Base-by-base conservation (phyloP, 2,329 filamentous ascomycete genomes). In the Drechslera avenae region DNA sequence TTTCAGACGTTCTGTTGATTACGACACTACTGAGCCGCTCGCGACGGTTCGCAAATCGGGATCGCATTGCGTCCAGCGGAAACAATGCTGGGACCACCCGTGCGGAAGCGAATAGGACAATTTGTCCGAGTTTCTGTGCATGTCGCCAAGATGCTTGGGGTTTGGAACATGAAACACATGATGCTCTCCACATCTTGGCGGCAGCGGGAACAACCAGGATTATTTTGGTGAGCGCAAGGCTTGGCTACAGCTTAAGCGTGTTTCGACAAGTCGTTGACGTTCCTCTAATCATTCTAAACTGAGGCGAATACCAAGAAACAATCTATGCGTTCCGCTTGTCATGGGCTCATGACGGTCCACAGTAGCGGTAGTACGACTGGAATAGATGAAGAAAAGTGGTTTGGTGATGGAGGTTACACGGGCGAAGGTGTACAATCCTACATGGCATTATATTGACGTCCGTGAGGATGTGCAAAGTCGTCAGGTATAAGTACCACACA, bases 161-260 rank as follows among this genome's bases (percentile, higher is more conserved):
- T 17, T 36, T 37, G 43, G 37, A 48, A 37, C 23, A 19, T 56
- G 53, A 56, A 59, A 59, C 56, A 50, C 23, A 18, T 53, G 52
- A 51, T 46, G 34, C 9, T 33, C 50, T 34, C 41, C 40, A 36
- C 44, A 46, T 39, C 52, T 59, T 59, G 50, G 56, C 56, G 23
- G 30, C 45, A 41, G 45, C 39, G 42, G 39, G 44, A 44, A 19
- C 9, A n/a, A 36, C 32, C 23, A 42, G 40, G n/a, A 28, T 35
- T 30, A 31, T 39, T 40, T 49, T 49, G 26, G 41, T 45, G 7
- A 7, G 28, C n/a, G 31, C 32, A 16, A 45, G 34, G 19, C 47
- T 50, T 45, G 47, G 47, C 54, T 43, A 32, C 43, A 35, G 44
- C 49, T 56, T 50, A 51, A 46, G 46, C 21, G 6, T 23, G 50